Evolutionary conservation across 2,329 filamentous ascomycete species (phyloP).

Genomic region (Monosporascus sp.): DNA sequence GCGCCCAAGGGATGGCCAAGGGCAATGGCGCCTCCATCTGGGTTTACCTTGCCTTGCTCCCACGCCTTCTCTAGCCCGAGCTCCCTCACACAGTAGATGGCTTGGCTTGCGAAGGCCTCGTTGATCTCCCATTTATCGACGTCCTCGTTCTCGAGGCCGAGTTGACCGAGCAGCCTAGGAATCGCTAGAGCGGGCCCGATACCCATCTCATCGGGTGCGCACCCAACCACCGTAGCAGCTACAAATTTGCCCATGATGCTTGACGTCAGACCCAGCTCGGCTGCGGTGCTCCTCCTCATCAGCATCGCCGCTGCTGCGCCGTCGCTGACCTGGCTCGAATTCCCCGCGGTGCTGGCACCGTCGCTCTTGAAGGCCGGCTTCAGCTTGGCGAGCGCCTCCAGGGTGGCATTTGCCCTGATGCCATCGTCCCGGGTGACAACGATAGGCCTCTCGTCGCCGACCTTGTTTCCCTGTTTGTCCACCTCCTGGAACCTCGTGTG

Average conservation of each 20-base stretch:
- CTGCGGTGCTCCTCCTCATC: slow-evolving; percentile 78
- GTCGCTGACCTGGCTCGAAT: slow-evolving; percentile 80
- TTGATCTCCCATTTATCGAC: slow-evolving; percentile 91
- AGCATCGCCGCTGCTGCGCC: slow-evolving; percentile 79
- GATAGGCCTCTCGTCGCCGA: slow-evolving; percentile 53
- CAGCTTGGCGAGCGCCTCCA: slow-evolving; percentile 69
- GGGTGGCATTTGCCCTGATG: slow-evolving; percentile 61
- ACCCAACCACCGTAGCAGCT: slow-evolving; percentile 69
- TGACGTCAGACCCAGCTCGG: slow-evolving; percentile 61
- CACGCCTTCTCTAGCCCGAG: slow-evolving; percentile 60
- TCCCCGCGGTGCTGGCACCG: slow-evolving; percentile 79
- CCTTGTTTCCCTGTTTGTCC: slow-evolving; percentile 53
- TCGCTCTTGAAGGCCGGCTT: slow-evolving; percentile 79
- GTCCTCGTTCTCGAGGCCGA: slow-evolving; percentile 62
- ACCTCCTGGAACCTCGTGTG: slow-evolving; percentile 62
- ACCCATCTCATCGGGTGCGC: slow-evolving; percentile 88
- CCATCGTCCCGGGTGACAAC: slow-evolving; percentile 78
- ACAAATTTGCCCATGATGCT: slow-evolving; percentile 81
- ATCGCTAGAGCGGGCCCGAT: slow-evolving; percentile 83
- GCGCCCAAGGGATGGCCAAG: slow-evolving; percentile 87
- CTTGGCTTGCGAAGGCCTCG: slow-evolving; percentile 68
- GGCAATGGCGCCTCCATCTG: slow-evolving; percentile 91
- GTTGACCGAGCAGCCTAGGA: slow-evolving; percentile 67
- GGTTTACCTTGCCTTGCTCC: slow-evolving; percentile 71
- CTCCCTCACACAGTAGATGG: slow-evolving; percentile 65